These are phyloP conservation scores for Zhuliangozyma parablackwelliae DNA, from an alignment of 1,139 yeast genomes.

Conservation along the genomic window DNA sequence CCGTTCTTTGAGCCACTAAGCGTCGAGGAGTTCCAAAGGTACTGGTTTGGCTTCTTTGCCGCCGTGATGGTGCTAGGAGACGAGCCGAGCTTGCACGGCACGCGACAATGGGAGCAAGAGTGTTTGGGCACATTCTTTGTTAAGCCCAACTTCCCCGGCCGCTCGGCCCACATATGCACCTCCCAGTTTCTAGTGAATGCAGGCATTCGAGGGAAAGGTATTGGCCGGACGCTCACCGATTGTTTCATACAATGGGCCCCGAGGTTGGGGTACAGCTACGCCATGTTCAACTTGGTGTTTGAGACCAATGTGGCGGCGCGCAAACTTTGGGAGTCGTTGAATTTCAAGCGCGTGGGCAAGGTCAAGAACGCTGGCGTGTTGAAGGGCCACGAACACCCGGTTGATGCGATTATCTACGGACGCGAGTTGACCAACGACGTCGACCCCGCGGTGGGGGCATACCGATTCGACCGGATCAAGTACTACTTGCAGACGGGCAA, in stretches of 20 bases:
- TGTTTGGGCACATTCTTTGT: conserved; percentile 82
- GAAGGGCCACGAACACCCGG: conserved; percentile 77
- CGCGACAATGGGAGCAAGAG: conserved; percentile 82
- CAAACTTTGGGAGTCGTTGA: conserved; percentile 71
- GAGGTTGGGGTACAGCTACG: conserved; percentile 75
- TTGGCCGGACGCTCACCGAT: conserved; percentile 80
- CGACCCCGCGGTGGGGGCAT: conserved; percentile 51
- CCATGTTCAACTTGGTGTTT: conserved; percentile 80
- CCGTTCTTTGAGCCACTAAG: conserved; percentile 78
- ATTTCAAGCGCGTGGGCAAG: conserved; percentile 74
- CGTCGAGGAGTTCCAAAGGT: conserved; percentile 66
- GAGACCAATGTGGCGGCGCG: conserved; percentile 84
- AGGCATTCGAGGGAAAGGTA: conserved; percentile 89
- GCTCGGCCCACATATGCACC: conserved; percentile 90
- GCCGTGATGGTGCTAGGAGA: conserved; percentile 86
- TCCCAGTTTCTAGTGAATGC: conserved; percentile 88
- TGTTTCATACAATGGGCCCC: conserved; percentile 91
- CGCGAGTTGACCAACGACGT: conserved; percentile 47
- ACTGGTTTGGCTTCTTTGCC: conserved; percentile 79
- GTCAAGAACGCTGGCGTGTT: conserved; percentile 82
- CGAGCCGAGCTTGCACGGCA: conserved; percentile 51
- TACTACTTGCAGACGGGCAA: conserved; percentile 78
- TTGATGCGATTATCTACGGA: conserved; percentile 75
- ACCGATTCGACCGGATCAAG: conserved; percentile 72
- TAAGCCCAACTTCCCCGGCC: conserved; percentile 87